These are phyloP conservation scores for Breviolum minutum DNA, from an alignment of 73 alveolate genomes.

Conservation along the genomic window DNA sequence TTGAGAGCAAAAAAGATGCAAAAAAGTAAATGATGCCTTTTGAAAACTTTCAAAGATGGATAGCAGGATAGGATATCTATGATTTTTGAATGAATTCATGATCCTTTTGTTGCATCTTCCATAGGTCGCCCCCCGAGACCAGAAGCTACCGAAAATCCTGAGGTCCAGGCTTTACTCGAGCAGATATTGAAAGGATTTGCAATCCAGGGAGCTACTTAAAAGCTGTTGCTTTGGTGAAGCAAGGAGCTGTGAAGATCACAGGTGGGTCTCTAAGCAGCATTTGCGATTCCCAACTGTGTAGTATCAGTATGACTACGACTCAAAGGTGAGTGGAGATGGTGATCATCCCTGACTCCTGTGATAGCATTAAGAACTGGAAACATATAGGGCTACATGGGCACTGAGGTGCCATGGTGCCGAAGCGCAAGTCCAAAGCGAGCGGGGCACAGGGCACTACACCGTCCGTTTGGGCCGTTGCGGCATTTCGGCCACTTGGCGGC, in stretches of 20 bases:
- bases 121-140: too few species aligned
- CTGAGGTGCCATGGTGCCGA: slow-evolving; percentile 49
- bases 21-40: too few species aligned
- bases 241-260: slow-evolving; percentile 55
- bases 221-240: slow-evolving; percentile 20
- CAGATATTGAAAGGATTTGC: slow-evolving; percentile 19
- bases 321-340: background rate
- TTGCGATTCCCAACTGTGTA: background rate
- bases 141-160: too few species aligned
- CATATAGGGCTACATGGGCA: background rate
- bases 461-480: slow-evolving; percentile 84
- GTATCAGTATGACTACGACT: background rate
- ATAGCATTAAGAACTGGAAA: background rate
- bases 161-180: background rate
- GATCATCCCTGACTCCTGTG: background rate
- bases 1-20: too few species aligned
- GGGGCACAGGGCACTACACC: slow-evolving; percentile 32
- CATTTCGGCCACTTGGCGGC: background rate
- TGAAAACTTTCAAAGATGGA: too few species aligned
- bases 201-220: slow-evolving; percentile 18
- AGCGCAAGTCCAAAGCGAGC: slow-evolving; percentile 70
- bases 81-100: too few species aligned
- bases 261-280: slow-evolving; percentile 2
- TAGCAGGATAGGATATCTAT: too few species aligned
- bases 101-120: too few species aligned